Conservation (phyloP, 2,329 filamentous ascomycete genomes). For the Talaromyces sp. region DNA sequence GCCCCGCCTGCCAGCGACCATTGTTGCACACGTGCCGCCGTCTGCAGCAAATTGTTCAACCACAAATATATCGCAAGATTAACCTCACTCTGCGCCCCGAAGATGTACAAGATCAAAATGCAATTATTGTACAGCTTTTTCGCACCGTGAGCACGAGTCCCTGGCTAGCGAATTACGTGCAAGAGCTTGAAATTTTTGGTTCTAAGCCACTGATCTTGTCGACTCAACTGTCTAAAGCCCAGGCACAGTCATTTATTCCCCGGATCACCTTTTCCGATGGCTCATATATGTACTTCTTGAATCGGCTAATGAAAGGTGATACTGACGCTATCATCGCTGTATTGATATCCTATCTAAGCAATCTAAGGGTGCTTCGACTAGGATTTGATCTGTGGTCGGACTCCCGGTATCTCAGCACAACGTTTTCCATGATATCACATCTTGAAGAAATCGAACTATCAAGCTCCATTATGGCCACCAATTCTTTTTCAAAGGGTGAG, state of each 20-base stretch:
- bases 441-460: neutral
- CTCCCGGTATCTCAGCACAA: neutral
- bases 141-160: neutral
- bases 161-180: neutral
- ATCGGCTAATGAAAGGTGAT: neutral
- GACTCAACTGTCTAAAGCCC: neutral
- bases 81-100: neutral
- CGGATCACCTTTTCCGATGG: neutral
- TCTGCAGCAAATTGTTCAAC: neutral
- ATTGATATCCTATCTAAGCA: neutral
- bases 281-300: neutral
- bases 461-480: neutral
- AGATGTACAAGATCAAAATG: neutral
- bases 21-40: neutral
- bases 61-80: neutral
- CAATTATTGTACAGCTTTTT: neutral
- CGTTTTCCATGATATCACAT: neutral
- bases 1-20: neutral
- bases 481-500: neutral
- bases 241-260: neutral
- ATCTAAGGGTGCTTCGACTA: neutral
- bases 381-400: neutral
- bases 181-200: neutral
- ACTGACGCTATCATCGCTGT: neutral
- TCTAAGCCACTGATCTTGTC: neutral